Conservation (phyloP, 108 stramenopile genomes). For the Cyclotella atomus region DNA sequence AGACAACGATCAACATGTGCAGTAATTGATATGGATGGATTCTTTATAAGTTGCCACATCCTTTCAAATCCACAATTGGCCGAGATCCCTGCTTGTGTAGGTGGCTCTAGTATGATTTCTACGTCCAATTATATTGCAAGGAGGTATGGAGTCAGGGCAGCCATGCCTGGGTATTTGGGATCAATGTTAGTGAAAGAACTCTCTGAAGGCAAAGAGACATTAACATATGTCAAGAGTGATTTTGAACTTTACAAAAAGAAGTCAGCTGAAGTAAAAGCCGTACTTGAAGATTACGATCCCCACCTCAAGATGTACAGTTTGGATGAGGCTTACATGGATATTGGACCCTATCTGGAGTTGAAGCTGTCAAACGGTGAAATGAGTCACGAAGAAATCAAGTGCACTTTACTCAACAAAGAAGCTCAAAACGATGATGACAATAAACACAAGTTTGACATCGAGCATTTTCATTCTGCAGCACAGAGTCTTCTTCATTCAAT, state of each 20-base stretch:
- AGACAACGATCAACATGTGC: conserved; percentile 63
- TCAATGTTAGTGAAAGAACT: conserved; percentile 80
- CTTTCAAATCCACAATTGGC: conserved; percentile 83
- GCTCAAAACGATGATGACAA: neutral
- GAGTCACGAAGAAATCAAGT: conserved; percentile 51
- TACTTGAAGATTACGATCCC: conserved; percentile 93
- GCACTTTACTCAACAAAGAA: conserved; percentile 6
- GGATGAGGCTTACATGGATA: conserved; percentile 96
- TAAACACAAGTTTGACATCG: neutral
- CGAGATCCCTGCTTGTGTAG: conserved; percentile 90
- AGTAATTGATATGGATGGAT: conserved; percentile 96
- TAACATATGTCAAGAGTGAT: conserved; percentile 78
- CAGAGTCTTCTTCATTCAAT: conserved; percentile 64
- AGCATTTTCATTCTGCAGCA: conserved; percentile 35
- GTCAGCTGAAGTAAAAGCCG: conserved; percentile 62
- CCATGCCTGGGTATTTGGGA: conserved; percentile 98
- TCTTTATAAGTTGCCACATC: conserved; percentile 91
- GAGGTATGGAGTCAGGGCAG: conserved; percentile 93
- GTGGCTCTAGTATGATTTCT: conserved; percentile 79
- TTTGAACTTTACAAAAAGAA: conserved; percentile 83
- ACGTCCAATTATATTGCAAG: conserved; percentile 95
- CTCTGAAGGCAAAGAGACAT: conserved; percentile 60
- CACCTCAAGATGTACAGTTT: conserved; percentile 71
- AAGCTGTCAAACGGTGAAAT: conserved; percentile 32
- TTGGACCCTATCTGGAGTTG: conserved; percentile 74